These are phyloP conservation scores for Catharanthus roseus DNA, from an alignment of 257 asterid species.

Conservation along the genomic window DNA sequence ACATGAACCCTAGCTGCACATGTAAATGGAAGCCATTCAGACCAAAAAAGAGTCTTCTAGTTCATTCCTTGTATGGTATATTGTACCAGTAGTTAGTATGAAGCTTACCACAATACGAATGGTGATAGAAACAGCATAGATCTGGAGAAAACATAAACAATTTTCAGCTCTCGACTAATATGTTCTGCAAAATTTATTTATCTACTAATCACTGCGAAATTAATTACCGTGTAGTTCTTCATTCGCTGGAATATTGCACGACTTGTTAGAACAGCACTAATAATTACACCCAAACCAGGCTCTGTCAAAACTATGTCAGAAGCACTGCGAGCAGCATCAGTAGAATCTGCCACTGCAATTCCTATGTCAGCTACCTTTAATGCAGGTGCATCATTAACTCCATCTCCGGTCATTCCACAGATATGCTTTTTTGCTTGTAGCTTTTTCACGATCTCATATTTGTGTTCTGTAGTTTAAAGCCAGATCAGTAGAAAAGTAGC, in stretches of 20 bases:
- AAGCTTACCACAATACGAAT: conserved; percentile 37
- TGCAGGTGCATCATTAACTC: conserved; percentile 44
- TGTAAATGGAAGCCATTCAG: conserved; percentile 6
- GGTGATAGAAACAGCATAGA: conserved; percentile 37
- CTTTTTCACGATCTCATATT: conserved; percentile 34
- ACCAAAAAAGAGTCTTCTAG: not conserved
- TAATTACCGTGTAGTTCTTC: conserved; percentile 34
- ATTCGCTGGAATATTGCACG: conserved; percentile 39
- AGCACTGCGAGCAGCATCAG: conserved; percentile 44
- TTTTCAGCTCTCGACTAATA: not conserved
- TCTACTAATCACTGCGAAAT: not conserved
- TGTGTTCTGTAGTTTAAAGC: conserved; percentile 26
- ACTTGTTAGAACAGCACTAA: conserved; percentile 40
- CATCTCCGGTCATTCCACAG: conserved; percentile 46
- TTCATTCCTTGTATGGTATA: not conserved
- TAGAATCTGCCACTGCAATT: conserved; percentile 38
- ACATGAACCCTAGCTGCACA: conserved; percentile 35
- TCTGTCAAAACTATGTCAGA: conserved; percentile 41
- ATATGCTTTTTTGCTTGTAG: conserved; percentile 33
- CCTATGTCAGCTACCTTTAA: conserved; percentile 40
- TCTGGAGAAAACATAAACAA: conserved; percentile 18
- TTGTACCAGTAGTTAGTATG: not conserved
- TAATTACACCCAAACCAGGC: conserved; percentile 38
- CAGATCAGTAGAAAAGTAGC: not conserved
- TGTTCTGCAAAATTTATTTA: not conserved